Percentiles rank a stretch among this genome's conserved stretches.
Conservation (phyloP, 2,329 filamentous ascomycete species). For the Microsporum ferrugineum region DNA sequence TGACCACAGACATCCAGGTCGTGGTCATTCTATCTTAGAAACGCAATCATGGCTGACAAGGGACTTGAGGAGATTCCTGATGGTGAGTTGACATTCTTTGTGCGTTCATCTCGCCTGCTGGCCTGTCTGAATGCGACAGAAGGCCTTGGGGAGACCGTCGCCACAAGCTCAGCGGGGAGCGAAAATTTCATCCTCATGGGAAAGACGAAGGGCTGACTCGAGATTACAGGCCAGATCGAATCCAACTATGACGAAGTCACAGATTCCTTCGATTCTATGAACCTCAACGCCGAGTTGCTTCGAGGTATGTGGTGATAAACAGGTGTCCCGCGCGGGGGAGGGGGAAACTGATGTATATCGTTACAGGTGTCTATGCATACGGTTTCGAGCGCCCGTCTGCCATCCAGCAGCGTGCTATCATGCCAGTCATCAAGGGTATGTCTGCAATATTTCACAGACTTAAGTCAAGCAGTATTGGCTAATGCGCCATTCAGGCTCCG, state of each 20-base stretch:
- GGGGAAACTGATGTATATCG: conserved; percentile 13
- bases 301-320: conserved; percentile 52
- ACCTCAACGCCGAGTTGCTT: conserved; percentile 91
- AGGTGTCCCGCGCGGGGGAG: not conserved
- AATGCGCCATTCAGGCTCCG: conserved; percentile 55
- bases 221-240: conserved; percentile 82
- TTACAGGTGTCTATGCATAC: conserved; percentile 84
- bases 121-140: not conserved
- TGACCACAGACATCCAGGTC: conserved; percentile 65
- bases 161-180: not conserved
- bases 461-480: not conserved
- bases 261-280: conserved; percentile 98
- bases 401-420: conserved; percentile 99
- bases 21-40: conserved; percentile 44
- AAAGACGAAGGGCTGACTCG: conserved; percentile 8
- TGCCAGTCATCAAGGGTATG: conserved; percentile 99
- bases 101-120: not conserved
- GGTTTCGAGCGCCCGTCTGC: conserved; percentile 99
- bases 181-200: not conserved
- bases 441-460: conserved; percentile 6
- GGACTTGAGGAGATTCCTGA: conserved; percentile 97
- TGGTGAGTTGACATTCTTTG: conserved; percentile 50
- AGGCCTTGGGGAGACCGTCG: not conserved
- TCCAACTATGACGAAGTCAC: conserved; percentile 99
- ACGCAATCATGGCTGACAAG: conserved; percentile 98